These are phyloP conservation scores for Xylariaceae sp. DNA, from an alignment of 2,329 filamentous ascomycete genomes.

Conservation along the genomic window DNA sequence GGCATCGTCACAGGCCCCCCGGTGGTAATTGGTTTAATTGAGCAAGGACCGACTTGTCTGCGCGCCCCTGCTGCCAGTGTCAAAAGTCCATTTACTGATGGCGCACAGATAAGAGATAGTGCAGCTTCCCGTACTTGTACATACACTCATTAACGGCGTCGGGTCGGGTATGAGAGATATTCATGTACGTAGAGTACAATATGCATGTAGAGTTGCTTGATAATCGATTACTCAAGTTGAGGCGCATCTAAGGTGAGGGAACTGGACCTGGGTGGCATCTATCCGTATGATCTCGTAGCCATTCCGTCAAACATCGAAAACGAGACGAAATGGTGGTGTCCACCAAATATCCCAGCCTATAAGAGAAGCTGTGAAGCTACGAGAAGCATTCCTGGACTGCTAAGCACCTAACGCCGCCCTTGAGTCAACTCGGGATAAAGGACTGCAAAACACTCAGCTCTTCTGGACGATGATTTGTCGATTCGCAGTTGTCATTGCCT, in stretches of 20 bases:
- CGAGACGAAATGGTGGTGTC: neutral
- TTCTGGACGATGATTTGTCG: no score
- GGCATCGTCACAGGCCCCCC: neutral
- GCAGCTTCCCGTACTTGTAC: no score
- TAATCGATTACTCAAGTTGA: no score
- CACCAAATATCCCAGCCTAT: neutral
- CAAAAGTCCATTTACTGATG: no score
- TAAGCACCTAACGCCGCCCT: no score
- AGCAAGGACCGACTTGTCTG: constrained; percentile 12
- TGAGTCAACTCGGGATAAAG: neutral
- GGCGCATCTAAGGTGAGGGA: neutral
- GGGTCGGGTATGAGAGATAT: no score
- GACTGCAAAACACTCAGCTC: neutral
- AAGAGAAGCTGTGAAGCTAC: neutral
- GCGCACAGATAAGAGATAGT: no score
- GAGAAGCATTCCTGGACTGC: no score
- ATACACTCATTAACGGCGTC: no score
- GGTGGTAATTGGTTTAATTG: constrained; percentile 12
- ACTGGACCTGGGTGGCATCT: neutral
- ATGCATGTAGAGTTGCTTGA: no score
- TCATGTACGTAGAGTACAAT: no score
- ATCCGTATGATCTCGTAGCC: neutral
- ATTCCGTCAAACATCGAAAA: neutral
- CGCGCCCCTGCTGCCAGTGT: constrained; percentile 4
- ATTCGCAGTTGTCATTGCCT: no score